phyloP scores from a whole-genome alignment of 1,139 yeast species.

The Yamadazyma songkhlaensis region DNA sequence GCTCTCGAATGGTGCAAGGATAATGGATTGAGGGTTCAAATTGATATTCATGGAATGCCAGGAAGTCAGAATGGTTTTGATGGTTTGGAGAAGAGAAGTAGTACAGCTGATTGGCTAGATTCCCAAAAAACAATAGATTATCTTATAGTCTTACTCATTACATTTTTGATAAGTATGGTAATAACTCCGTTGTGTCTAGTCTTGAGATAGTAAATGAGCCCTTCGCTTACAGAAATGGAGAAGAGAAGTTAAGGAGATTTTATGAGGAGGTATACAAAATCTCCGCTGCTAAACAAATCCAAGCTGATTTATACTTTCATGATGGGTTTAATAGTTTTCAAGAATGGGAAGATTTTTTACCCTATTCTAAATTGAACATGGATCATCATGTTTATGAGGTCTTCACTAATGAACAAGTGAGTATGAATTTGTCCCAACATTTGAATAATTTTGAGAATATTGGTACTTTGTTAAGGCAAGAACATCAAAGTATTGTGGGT shows the following conservation, averaged over 20 bases:
- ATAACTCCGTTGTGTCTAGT: slow-evolving; percentile 13
- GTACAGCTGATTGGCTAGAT: slow-evolving; percentile 14
- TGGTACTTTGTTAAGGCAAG: slow-evolving; percentile 15
- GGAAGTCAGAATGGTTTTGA: slow-evolving; percentile 31
- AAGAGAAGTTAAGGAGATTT: slow-evolving; percentile 15
- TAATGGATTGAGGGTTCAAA: slow-evolving; percentile 18
- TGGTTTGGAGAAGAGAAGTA: slow-evolving; percentile 21
- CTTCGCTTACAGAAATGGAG: slow-evolving; percentile 17
- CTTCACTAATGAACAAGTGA: slow-evolving; percentile 19
- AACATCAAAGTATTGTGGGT: slow-evolving; percentile 22
- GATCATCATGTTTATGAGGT: slow-evolving; percentile 27
- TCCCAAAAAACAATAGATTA: slow-evolving; percentile 19
- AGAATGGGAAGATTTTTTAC: slow-evolving; percentile 20
- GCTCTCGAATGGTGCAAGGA: slow-evolving; percentile 22
- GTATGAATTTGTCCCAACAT: slow-evolving; percentile 16
- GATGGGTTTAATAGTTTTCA: slow-evolving; percentile 23
- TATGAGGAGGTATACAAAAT: slow-evolving; percentile 13
- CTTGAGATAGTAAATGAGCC: slow-evolving; percentile 26
- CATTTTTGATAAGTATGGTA: slow-evolving; percentile 21
- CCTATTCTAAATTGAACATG: slow-evolving; percentile 10
- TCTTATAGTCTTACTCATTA: slow-evolving; percentile 17
- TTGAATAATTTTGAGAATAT: slow-evolving; percentile 13
- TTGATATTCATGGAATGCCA: slow-evolving; percentile 27
- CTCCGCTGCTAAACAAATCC: slow-evolving; percentile 10
- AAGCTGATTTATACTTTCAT: slow-evolving; percentile 17